Base-by-base conservation (phyloP, 257 asterid genomes). In the Ocimum tenuiflorum region DNA sequence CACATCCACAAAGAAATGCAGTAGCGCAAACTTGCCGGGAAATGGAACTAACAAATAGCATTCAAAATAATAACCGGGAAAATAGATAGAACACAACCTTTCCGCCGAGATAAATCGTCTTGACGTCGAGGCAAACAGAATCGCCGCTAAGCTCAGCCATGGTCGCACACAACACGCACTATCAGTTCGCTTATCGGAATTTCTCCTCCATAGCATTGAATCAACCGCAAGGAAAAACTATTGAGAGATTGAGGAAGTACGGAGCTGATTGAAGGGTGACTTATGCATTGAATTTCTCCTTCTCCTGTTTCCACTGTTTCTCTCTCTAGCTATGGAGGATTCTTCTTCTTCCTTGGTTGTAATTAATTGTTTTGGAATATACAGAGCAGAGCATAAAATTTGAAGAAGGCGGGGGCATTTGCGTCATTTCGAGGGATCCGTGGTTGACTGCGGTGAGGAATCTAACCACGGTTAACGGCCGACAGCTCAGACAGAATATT, bases 101-200 rank as follows among this genome's bases (percentile, higher is more conserved):
- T 49, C 84, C 81, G 43, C 84, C 84, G 66, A 79, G 84, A 69
- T 79, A 79, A 70, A 75, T 79, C 64, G 84, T 79, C 69, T 75
- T 81, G 47, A 76, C 75, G 50, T 79, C 79, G 60, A 79, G 77
- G 76, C 66, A 69, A 69, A 73, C 73, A 73, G 81, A 69, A 49
- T 61, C 73, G 63, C 67, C 65, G 74, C 72, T 45, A 1, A 54
- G 59, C 10, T 79, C 84, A 58, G 78, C 73, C 83, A 78, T 78
- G 65, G 63, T 72, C 53, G 70, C 48, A 54, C 35, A 22, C 65
- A 42, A 10, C 53, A 33, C 67, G 38, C 36, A 48, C 38, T 51
- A 24, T 13, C 41, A 22, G 53, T 36, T 56, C 22, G 41, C 18
- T 47, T 14, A 18, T 15, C 60, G 3, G 60, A 75, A 43, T 29